Evolutionary conservation across 352 stramenopile species (phyloP).

Genomic region (Halophytophthora polymorphica): DNA sequence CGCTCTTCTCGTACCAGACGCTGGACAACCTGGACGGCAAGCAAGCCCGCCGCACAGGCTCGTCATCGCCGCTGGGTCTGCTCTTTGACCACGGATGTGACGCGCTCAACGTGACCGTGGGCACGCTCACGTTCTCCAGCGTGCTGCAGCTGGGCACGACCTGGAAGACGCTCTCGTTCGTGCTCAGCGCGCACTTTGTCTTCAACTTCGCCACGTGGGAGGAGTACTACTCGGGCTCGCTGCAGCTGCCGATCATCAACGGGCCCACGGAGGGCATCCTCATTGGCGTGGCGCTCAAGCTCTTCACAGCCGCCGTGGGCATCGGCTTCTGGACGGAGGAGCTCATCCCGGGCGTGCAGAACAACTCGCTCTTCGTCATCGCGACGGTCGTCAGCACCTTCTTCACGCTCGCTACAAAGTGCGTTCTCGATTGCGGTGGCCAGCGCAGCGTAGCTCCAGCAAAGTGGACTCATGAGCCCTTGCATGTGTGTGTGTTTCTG

Average conservation of each 20-base stretch:
- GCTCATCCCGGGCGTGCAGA: conserved; percentile 56
- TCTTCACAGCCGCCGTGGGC: conserved; percentile 63
- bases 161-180: conserved; percentile 76
- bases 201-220: conserved; percentile 90
- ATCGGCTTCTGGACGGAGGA: conserved; percentile 73
- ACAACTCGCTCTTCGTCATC: conserved; percentile 83
- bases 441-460: neutral
- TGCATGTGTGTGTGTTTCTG: conserved; percentile 2
- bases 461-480: neutral
- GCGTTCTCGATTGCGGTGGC: conserved; percentile 18
- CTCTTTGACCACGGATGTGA: conserved; percentile 87
- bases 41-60: conserved; percentile 73
- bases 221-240: conserved; percentile 94
- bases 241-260: conserved; percentile 96
- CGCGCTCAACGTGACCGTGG: conserved; percentile 79
- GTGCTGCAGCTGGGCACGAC: conserved; percentile 72
- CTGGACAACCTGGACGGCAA: conserved; percentile 87
- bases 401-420: conserved; percentile 77
- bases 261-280: conserved; percentile 96
- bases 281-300: conserved; percentile 72
- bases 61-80: conserved; percentile 74
- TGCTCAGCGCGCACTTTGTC: conserved; percentile 70
- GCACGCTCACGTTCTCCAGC: conserved; percentile 78
- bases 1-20: conserved; percentile 81
- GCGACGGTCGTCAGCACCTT: conserved; percentile 52